A percentile compares a stretch with the other conserved stretches of the same genome.
Evolutionary conservation across 1,284 basidiomycete genomes (phyloP).

Genomic region (Ceratobasidium sp.): DNA sequence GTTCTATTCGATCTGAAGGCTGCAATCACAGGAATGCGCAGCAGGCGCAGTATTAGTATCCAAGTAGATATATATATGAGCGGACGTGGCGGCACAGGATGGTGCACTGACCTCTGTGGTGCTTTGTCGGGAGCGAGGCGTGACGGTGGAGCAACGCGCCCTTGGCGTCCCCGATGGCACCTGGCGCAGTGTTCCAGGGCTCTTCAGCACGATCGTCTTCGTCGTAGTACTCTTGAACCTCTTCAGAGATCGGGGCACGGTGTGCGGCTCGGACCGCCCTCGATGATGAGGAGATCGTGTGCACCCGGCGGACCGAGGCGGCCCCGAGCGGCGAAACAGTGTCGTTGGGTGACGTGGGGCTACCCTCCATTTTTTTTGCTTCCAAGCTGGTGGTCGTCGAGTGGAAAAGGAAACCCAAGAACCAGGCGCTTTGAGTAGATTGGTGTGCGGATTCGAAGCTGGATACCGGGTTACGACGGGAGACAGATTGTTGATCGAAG

Average conservation of each 20-base stretch:
- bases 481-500: background rate
- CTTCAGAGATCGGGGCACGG: slow-evolving; percentile 76
- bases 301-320: slow-evolving; percentile 73
- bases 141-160: slow-evolving; percentile 78
- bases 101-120: slow-evolving; percentile 73
- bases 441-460: background rate
- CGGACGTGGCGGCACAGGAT: slow-evolving; percentile 49
- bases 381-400: slow-evolving; percentile 20
- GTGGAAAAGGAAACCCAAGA: slow-evolving; percentile 17
- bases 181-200: slow-evolving; percentile 73
- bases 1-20: slow-evolving; percentile 61
- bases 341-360: slow-evolving; percentile 36
- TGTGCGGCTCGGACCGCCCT: slow-evolving; percentile 70
- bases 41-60: slow-evolving; percentile 52
- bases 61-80: slow-evolving; percentile 50
- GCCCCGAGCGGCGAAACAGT: slow-evolving; percentile 41
- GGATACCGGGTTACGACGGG: background rate
- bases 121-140: slow-evolving; percentile 81
- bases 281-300: slow-evolving; percentile 83
- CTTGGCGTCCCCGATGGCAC: slow-evolving; percentile 85
- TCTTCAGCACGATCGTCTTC: slow-evolving; percentile 83
- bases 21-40: slow-evolving; percentile 51
- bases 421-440: background rate
- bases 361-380: slow-evolving; percentile 31
- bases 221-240: slow-evolving; percentile 72